A percentile compares a stretch with the other conserved stretches of the same genome.
phyloP scores from a whole-genome alignment of 2,329 filamentous ascomycete genomes.

The Phymatotrichopsis omnivora region DNA sequence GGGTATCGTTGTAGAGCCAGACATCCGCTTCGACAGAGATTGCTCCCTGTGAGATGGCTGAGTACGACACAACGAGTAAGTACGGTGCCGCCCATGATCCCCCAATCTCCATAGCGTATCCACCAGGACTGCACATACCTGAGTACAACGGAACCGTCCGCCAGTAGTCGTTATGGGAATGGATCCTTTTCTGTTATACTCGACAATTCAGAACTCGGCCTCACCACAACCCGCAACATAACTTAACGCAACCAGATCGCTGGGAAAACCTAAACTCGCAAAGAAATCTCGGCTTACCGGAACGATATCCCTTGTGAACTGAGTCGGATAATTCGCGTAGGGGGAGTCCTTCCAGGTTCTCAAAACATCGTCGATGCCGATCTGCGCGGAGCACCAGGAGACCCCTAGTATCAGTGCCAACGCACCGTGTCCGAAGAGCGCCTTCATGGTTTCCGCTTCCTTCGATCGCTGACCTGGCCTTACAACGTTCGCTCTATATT shows the following conservation, averaged over 20 bases:
- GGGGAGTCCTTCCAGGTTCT: constrained; percentile 36
- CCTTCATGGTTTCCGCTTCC: too few species aligned
- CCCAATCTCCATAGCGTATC: background rate
- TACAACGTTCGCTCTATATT: too few species aligned
- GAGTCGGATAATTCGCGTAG: constrained; percentile 40
- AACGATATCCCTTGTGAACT: constrained; percentile 43
- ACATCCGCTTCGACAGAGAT: constrained; percentile 60
- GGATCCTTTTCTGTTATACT: constrained; percentile 40
- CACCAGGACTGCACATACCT: constrained; percentile 46
- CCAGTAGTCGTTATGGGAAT: constrained; percentile 59
- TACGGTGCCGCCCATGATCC: background rate
- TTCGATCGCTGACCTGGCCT: too few species aligned
- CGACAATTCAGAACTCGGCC: background rate
- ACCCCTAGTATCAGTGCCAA: too few species aligned
- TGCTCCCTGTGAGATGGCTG: constrained; percentile 48
- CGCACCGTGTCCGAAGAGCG: too few species aligned
- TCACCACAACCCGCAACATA: too few species aligned
- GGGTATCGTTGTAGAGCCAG: constrained; percentile 48
- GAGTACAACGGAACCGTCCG: constrained; percentile 52
- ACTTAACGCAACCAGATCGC: background rate
- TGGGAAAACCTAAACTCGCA: background rate
- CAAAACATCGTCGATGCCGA: constrained; percentile 18
- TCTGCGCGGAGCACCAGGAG: too few species aligned
- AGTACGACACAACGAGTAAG: constrained; percentile 23
- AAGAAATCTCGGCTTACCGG: constrained; percentile 21